Evolutionary conservation across 2,329 filamentous ascomycete genomes (phyloP), one percentile per base, ranked within the genome.

Genomic region (Claviceps lovelessii): DNA sequence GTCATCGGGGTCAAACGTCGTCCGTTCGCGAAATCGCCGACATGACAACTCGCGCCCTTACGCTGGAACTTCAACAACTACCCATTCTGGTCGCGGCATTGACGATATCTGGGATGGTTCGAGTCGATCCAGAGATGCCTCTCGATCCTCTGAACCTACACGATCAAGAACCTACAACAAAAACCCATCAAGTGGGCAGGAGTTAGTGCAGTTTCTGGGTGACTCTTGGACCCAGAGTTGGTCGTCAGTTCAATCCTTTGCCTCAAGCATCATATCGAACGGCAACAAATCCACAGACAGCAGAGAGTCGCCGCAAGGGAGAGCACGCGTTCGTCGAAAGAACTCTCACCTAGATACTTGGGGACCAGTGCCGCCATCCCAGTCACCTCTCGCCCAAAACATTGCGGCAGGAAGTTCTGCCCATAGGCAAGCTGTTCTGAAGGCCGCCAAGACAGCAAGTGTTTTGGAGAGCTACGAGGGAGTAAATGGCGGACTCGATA

Each of bases 381-480:
- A 59, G 45, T 60, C 58, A 44, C 73, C 74, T 2, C 65, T 66
- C 5, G 63, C 74, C 31, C 66, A 70, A 42, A 75, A 78, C 54
- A 76, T 83, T 51, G 80, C 76, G 0, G 72, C 74, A 13, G 80
- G 80, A 9, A 78, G 77, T 45, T 65, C 74, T 31, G 74, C 72
- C 4, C 72, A 80, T 56, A 73, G 79, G 54, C 75, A 83, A 41
- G 73, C 76, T 10, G 73, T 74, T 33, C 65, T 83, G 51, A 79
- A 73, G 59, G 76, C 78, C 19, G 76, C 75, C 56, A 78, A 75
- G 62, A 81, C 72, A 46, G 79, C 77, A 29, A 81, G 78, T 58
- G 72, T 84, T 4, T 64, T 85, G 47, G 79, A 85, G 63, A 81
- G 78, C 54, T 75, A 82, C 54, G 77, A 81, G 7, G 78, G 78